Evolutionary conservation across 768 basidiomycete species (phyloP).

Genomic region (Lactarius hengduanensis): DNA sequence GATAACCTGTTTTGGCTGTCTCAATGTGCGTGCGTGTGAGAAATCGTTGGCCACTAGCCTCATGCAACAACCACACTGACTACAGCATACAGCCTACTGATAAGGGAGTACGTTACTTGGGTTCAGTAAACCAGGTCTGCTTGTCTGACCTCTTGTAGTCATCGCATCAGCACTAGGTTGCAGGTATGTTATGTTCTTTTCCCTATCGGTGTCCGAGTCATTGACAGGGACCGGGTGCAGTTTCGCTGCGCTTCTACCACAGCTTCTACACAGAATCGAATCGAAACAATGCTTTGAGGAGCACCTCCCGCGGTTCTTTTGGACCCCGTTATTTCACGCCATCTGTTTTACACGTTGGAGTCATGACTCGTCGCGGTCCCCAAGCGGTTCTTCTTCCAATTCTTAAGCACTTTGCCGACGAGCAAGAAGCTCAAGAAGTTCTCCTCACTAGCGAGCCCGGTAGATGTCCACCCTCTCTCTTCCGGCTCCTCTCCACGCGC

Average conservation of each 20-base stretch:
- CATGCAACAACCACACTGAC: not conserved
- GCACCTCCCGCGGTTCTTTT: conserved; percentile 51
- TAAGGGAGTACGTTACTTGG: conserved; percentile 34
- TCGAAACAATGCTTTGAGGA: conserved; percentile 40
- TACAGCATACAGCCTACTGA: not conserved
- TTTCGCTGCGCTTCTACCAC: conserved; percentile 41
- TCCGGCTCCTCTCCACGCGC: conserved; percentile 71
- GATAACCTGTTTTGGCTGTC: not conserved
- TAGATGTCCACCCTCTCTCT: conserved; percentile 35
- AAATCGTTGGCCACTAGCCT: not conserved
- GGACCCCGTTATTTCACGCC: conserved; percentile 49
- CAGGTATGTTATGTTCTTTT: conserved; percentile 36
- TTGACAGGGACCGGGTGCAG: conserved; percentile 36
- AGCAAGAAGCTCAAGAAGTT: conserved; percentile 88
- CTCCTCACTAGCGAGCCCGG: conserved; percentile 64
- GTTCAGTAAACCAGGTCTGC: not conserved
- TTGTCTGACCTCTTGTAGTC: conserved; percentile 33
- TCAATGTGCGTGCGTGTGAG: not conserved
- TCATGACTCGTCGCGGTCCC: conserved; percentile 66
- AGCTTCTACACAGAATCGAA: conserved; percentile 21
- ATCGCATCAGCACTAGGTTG: conserved; percentile 56
- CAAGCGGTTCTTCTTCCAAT: conserved; percentile 80
- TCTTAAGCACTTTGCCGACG: conserved; percentile 69
- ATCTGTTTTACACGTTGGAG: conserved; percentile 51
- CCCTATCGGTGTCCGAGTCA: not conserved